These are phyloP conservation scores for Cyberlindnera maritima DNA, from an alignment of 805 yeast species.

Conservation along the genomic window DNA sequence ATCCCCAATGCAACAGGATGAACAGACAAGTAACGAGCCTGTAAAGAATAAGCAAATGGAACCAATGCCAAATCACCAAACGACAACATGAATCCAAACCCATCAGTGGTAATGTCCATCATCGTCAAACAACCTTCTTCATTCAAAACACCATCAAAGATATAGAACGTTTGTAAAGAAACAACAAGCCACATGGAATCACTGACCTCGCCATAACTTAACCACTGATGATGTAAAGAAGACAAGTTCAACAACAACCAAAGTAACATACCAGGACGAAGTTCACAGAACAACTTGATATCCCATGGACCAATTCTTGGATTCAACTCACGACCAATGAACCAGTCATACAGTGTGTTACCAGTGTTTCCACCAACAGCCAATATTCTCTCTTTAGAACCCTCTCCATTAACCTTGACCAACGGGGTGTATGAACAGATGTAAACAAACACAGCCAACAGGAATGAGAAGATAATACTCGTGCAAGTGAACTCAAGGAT, in stretches of 20 bases:
- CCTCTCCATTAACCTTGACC: constrained; percentile 44
- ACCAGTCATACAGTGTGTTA: constrained; percentile 81
- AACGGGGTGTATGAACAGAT: constrained; percentile 64
- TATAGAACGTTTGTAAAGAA: constrained; percentile 72
- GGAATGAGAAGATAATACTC: constrained; percentile 60
- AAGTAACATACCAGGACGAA: constrained; percentile 89
- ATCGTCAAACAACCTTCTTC: constrained; percentile 87
- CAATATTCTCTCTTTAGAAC: constrained; percentile 64
- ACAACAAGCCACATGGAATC: constrained; percentile 74
- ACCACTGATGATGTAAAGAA: constrained; percentile 78
- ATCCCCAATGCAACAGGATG: constrained; percentile 56
- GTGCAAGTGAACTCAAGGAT: constrained; percentile 62
- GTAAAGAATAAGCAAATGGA: constrained; percentile 88
- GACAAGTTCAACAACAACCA: constrained; percentile 81
- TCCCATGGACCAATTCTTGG: constrained; percentile 87
- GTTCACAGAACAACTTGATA: constrained; percentile 86
- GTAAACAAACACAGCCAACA: constrained; percentile 65
- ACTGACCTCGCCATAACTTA: constrained; percentile 51
- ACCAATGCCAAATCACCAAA: constrained; percentile 93
- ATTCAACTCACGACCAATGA: constrained; percentile 93
- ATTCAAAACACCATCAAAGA: constrained; percentile 87
- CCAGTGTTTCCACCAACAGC: constrained; percentile 88
- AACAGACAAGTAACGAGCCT: constrained; percentile 74
- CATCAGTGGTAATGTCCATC: constrained; percentile 97
- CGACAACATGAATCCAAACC: constrained; percentile 93